Evolutionary conservation across 1,284 basidiomycete genomes (phyloP).

Genomic region (Violaceomyces palustris): DNA sequence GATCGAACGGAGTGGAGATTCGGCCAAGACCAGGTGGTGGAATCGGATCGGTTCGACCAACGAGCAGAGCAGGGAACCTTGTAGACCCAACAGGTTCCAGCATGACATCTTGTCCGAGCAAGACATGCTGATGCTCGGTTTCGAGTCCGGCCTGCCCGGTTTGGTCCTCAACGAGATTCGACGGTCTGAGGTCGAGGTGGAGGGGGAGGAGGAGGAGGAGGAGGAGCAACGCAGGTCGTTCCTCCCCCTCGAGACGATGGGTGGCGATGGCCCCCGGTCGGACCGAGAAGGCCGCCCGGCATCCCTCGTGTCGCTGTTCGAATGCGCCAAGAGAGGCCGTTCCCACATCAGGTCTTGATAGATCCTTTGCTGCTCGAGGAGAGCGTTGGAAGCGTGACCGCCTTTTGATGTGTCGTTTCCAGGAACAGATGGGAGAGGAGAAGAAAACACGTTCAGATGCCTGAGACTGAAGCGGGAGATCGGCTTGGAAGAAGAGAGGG

Average conservation of each 20-base stretch:
- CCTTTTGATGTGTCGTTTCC: no score
- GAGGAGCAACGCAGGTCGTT: no score
- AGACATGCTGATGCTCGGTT: slow-evolving; percentile 27
- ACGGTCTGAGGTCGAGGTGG: no score
- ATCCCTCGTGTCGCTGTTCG: slow-evolving; percentile 2
- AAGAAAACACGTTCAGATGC: no score
- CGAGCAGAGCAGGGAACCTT: slow-evolving; percentile 25
- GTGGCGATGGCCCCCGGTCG: not conserved
- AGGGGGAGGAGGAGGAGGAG: no score
- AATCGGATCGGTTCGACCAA: slow-evolving; percentile 21
- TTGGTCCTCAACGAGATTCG: slow-evolving; percentile 22
- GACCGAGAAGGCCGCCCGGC: not conserved
- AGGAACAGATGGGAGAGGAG: no score
- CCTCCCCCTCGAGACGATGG: slow-evolving; percentile 8
- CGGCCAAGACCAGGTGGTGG: slow-evolving; percentile 13
- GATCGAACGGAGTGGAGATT: slow-evolving; percentile 11
- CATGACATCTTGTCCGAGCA: slow-evolving; percentile 40
- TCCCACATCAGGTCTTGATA: slow-evolving; percentile 9
- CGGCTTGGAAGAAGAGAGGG: no score
- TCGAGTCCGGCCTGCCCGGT: slow-evolving; percentile 36
- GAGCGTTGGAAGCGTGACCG: slow-evolving; percentile 12
- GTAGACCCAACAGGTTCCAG: slow-evolving; percentile 30
- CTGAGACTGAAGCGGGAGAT: no score
- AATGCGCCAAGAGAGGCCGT: not conserved
- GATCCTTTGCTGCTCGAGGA: slow-evolving; percentile 19